Evolutionary conservation across 495 filamentous ascomycete species (phyloP).

Genomic region (Aspergillus asperescens): DNA sequence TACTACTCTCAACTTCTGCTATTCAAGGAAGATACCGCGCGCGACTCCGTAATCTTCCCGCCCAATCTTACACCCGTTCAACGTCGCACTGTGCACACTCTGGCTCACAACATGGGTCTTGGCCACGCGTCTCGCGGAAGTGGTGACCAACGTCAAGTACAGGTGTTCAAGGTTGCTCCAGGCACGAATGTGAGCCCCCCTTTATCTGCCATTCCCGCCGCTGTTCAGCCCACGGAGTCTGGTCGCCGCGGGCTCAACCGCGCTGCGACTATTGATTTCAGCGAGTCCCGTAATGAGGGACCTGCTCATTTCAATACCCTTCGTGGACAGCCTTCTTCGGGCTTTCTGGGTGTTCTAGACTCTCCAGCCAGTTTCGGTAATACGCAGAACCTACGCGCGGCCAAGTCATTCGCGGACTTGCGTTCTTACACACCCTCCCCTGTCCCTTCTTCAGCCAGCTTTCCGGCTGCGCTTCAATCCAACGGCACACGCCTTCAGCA

Average conservation of each 20-base stretch:
- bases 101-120: slow-evolving; percentile 92
- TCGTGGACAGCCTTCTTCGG: slow-evolving; percentile 61
- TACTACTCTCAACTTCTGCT: slow-evolving; percentile 86
- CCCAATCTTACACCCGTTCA: slow-evolving; percentile 72
- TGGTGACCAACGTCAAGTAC: slow-evolving; percentile 79
- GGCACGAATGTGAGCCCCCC: slow-evolving; percentile 62
- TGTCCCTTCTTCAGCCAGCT: slow-evolving; percentile 80
- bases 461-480: slow-evolving; percentile 64
- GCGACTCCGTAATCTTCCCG: slow-evolving; percentile 81
- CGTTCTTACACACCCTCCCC: slow-evolving; percentile 94
- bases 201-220: slow-evolving; percentile 49
- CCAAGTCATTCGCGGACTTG: slow-evolving; percentile 94
- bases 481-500: slow-evolving; percentile 61
- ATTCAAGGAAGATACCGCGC: slow-evolving; percentile 72
- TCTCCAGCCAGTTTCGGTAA: slow-evolving; percentile 67
- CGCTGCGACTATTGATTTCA: slow-evolving; percentile 97
- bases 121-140: slow-evolving; percentile 83
- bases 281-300: slow-evolving; percentile 71
- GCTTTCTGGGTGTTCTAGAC: slow-evolving; percentile 76
- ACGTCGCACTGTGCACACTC: slow-evolving; percentile 83
- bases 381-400: slow-evolving; percentile 76
- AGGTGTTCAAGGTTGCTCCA: slow-evolving; percentile 69
- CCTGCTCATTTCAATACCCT: slow-evolving; percentile 65
- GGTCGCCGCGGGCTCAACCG: slow-evolving; percentile 79
- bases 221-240: slow-evolving; percentile 63